Percentiles rank a stretch among this genome's conserved stretches.
Conservation (phyloP, 2,329 filamentous ascomycete species). For the Penicillium glabrum region DNA sequence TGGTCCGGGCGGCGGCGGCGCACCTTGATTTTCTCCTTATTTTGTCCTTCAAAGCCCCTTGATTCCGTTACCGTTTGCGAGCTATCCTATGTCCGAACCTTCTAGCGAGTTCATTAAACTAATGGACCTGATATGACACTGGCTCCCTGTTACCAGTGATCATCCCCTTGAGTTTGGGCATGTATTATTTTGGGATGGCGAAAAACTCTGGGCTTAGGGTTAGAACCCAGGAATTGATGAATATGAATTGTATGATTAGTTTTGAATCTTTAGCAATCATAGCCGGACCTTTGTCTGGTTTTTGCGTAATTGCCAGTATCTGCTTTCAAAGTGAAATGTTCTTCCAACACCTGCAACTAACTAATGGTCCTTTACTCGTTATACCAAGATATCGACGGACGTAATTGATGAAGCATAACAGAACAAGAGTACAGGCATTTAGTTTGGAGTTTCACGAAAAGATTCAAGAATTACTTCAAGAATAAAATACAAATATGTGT, state of each 20-base stretch:
- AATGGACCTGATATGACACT: slow-evolving; percentile 21
- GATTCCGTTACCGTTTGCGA: slow-evolving; percentile 11
- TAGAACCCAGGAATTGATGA: slow-evolving; percentile 25
- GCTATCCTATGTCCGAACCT: slow-evolving; percentile 12
- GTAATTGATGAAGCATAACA: too few species aligned
- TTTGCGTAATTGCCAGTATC: background rate
- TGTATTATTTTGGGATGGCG: slow-evolving; percentile 24
- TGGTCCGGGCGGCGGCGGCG: slow-evolving; percentile 14
- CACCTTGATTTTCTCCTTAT: slow-evolving; percentile 7
- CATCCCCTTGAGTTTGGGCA: slow-evolving; percentile 13
- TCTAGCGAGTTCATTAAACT: slow-evolving; percentile 16
- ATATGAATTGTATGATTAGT: slow-evolving; percentile 35
- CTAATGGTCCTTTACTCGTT: too few species aligned
- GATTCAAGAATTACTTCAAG: too few species aligned
- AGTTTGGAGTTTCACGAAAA: too few species aligned
- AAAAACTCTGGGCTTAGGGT: slow-evolving; percentile 19
- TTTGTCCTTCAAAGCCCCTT: slow-evolving; percentile 6
- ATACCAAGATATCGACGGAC: too few species aligned
- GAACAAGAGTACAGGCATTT: too few species aligned
- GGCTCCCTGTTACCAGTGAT: slow-evolving; percentile 23
- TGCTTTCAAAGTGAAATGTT: too few species aligned
- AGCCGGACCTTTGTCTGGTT: background rate
- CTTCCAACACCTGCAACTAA: too few species aligned
- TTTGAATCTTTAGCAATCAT: slow-evolving; percentile 1
- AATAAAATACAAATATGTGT: too few species aligned